Percentiles rank a stretch among this genome's conserved stretches.
Conservation (phyloP, 768 basidiomycete species). For the Trametes gibbosa region DNA sequence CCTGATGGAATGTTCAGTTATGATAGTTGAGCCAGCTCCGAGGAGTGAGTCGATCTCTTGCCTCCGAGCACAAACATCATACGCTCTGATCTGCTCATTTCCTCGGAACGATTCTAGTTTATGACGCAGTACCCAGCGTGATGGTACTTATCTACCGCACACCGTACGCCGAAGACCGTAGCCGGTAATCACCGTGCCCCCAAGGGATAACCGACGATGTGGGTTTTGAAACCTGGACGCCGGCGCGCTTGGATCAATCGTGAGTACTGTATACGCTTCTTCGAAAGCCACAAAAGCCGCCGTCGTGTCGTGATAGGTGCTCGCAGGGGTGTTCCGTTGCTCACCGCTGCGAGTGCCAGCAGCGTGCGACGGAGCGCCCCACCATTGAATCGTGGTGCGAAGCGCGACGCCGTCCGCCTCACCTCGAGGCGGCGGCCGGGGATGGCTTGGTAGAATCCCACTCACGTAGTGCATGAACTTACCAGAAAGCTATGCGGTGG, state of each 20-base stretch:
- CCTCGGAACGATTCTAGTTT: too few relatives aligned
- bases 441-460: neutral
- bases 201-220: neutral
- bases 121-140: too few relatives aligned
- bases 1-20: neutral
- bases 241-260: neutral
- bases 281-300: neutral
- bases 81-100: too few relatives aligned
- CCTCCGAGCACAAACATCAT: too few relatives aligned
- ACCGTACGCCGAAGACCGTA: neutral
- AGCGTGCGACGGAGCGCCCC: neutral
- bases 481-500: neutral
- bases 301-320: neutral
- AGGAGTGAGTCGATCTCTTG: too few relatives aligned
- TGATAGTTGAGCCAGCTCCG: neutral
- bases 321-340: neutral
- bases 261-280: neutral
- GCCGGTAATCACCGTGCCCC: neutral
- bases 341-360: conserved; percentile 1
- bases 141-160: neutral
- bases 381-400: conserved; percentile 1
- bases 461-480: neutral
- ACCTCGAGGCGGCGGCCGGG: neutral
- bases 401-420: neutral
- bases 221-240: neutral